Base-by-base conservation (phyloP, 1,139 yeast genomes). In the Spencermartinsiella ligniputridi region DNA sequence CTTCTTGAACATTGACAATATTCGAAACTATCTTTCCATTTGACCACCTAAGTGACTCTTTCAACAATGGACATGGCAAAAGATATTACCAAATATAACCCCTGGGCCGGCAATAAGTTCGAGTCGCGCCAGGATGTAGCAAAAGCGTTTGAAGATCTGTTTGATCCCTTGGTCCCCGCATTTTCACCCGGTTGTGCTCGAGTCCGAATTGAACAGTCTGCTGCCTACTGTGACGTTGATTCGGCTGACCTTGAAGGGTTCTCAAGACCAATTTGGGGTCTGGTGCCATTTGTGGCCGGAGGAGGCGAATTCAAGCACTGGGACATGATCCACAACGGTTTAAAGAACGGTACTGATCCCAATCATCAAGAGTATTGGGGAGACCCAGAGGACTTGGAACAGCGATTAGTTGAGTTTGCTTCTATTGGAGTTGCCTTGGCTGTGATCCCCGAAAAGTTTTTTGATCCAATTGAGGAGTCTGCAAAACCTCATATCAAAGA, bases 341-440 rank as follows among this genome's bases (percentile, higher is more conserved):
- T 62, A n/a, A 52, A 54, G 25, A 58, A 57, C 44, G 67, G 67
- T 9, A 52, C 61, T 20, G 53, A 63, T 41, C 64, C 66, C 4
- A 46, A 52, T 8, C 60, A 58, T 39, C 52, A 50, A 5, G 66
- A 61, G 39, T 63, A 55, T 48, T 63, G 66, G 65, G 67, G 67
- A 1, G 49, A 52, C 17, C 44, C 55, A n/a, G 52, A 40, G 5
- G 60, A 53, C 39, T 46, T 46, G 22, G 57, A 57, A 32, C 67
- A 63, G 48, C 48, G 52, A 39, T 51, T 60, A 35, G 67, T 63
- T n/a, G 67, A 63, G 42, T 46, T 61, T 42, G 67, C 67, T 13
- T 62, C 64, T 1, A 45, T 63, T 37, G 66, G 64, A 9, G 62
- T 51, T 46, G 63, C 62, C 2, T 40, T 63, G 42, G 53, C 55